A percentile compares a stretch with the other conserved stretches of the same genome.
phyloP scores from a whole-genome alignment of 768 basidiomycete genomes.

The Leccinum subgranulosum region DNA sequence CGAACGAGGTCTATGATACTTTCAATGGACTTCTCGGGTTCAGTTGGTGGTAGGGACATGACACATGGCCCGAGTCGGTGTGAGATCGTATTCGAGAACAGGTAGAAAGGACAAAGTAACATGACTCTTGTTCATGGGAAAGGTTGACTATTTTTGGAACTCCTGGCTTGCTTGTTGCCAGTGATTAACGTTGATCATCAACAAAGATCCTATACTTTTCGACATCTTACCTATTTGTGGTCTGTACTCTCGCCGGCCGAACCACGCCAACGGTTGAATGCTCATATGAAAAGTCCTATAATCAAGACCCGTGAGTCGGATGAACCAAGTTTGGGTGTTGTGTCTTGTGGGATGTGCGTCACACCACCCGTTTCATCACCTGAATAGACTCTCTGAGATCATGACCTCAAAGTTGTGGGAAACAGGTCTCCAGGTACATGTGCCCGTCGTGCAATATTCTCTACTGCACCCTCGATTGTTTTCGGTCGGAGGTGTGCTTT shows the following conservation, averaged over 20 bases:
- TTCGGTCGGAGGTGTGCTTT: slow-evolving; percentile 61
- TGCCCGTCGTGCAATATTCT: slow-evolving; percentile 79
- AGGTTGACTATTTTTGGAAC: no score
- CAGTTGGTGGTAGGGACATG: no score
- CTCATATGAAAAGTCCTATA: slow-evolving; percentile 10
- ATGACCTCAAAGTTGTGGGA: slow-evolving; percentile 52
- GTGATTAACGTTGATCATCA: no score
- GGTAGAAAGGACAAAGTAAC: no score
- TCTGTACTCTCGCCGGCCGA: not conserved
- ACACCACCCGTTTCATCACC: not conserved
- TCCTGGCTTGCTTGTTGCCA: no score
- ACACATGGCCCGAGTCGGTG: no score
- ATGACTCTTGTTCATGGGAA: no score
- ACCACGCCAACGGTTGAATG: not conserved
- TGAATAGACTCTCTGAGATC: slow-evolving; percentile 1
- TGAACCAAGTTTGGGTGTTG: slow-evolving; percentile 7
- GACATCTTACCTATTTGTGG: no score
- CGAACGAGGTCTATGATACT: no score
- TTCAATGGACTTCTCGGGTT: no score
- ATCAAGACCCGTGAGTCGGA: slow-evolving; percentile 18
- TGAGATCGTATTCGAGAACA: no score
- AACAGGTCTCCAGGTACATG: slow-evolving; percentile 76
- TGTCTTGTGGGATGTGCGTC: slow-evolving; percentile 47
- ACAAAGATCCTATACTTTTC: no score
- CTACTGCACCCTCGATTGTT: slow-evolving; percentile 80